These are phyloP conservation scores for Pseudogymnoascus sp. DNA, from an alignment of 2,329 filamentous ascomycete genomes.

Conservation along the genomic window DNA sequence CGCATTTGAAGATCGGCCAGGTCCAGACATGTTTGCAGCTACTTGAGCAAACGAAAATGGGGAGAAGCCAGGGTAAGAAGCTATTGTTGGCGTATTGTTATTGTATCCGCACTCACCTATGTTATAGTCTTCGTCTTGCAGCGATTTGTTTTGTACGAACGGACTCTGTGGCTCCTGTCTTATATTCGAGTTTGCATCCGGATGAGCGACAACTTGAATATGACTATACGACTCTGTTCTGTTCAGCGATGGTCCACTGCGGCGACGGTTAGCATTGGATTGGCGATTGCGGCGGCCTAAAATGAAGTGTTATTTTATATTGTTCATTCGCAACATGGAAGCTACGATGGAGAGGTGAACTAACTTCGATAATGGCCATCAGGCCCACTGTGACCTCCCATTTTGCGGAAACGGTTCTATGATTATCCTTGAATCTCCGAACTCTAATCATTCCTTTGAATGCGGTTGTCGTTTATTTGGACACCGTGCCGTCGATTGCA, in stretches of 20 bases:
- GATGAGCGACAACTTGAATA: not conserved
- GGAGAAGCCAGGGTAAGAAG: not conserved
- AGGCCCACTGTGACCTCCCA: not conserved
- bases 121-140: not conserved
- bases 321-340: not conserved
- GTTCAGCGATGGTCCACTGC: not conserved
- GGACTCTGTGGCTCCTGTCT: not conserved
- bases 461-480: not conserved
- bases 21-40: not conserved
- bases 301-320: not conserved
- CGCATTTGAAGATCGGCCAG: not conserved
- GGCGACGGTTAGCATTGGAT: not conserved
- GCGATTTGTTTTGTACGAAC: not conserved
- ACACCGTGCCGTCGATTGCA: not conserved
- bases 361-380: slow-evolving; percentile 2
- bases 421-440: not conserved
- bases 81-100: not conserved
- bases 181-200: not conserved
- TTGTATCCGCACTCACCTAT: not conserved
- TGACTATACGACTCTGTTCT: slow-evolving; percentile 4
- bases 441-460: not conserved
- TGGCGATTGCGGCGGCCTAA: not conserved
- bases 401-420: not conserved
- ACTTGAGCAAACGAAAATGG: slow-evolving; percentile 2
- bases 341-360: not conserved